Evolutionary conservation across 495 filamentous ascomycete genomes (phyloP).

Genomic region (Gamarada debralockiae): DNA sequence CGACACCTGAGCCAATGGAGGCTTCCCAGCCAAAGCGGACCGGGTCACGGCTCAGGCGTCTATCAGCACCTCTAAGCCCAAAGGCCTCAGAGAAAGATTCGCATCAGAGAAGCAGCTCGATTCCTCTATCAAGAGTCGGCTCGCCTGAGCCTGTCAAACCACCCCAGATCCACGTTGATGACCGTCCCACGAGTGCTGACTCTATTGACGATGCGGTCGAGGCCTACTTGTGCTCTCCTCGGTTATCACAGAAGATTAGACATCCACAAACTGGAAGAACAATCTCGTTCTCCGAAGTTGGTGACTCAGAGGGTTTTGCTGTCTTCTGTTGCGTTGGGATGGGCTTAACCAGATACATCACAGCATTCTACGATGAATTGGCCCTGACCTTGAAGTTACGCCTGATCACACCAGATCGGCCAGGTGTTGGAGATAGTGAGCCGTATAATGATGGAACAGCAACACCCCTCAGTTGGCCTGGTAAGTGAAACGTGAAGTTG

Average conservation of each 20-base stretch:
- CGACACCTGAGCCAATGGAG: conserved; percentile 36
- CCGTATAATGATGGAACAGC: conserved; percentile 73
- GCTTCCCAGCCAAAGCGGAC: conserved; percentile 33
- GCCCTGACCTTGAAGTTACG: conserved; percentile 84
- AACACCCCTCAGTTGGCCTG: conserved; percentile 90
- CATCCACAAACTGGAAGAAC: conserved; percentile 81
- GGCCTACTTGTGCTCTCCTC: conserved; percentile 77
- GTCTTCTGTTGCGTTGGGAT: conserved; percentile 98
- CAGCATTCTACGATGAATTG: conserved; percentile 96
- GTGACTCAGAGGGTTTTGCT: conserved; percentile 84
- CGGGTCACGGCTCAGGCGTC: conserved; percentile 43
- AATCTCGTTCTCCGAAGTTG: conserved; percentile 96
- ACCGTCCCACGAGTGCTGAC: conserved; percentile 72
- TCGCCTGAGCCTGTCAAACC: conserved; percentile 20
- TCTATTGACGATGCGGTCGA: conserved; percentile 85
- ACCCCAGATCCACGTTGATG: conserved; percentile 36
- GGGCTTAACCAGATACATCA: conserved; percentile 94
- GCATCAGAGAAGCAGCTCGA: conserved; percentile 26
- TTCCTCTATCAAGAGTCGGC: conserved; percentile 25
- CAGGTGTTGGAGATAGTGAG: conserved; percentile 91
- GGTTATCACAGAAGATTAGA: conserved; percentile 79
- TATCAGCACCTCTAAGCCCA: conserved; percentile 40
- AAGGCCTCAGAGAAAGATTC: conserved; percentile 27
- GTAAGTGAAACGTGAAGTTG: conserved; percentile 46
- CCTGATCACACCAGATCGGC: conserved; percentile 90